Base-by-base conservation (phyloP, 1,284 basidiomycete species). In the Irpex rosettiformis region DNA sequence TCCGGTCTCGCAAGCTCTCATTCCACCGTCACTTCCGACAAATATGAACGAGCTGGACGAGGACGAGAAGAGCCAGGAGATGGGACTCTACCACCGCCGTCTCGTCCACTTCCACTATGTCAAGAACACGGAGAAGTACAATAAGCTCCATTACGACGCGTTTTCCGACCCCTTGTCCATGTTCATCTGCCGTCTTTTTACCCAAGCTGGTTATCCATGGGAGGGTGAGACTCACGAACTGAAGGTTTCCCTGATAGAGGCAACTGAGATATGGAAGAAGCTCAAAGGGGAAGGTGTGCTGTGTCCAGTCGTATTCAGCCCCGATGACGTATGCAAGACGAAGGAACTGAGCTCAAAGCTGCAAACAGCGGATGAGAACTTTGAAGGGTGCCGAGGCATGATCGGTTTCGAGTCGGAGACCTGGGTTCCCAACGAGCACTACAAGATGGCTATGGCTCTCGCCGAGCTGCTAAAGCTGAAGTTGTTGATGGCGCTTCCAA, bases 61-160 rank as follows among this genome's bases (percentile, higher is more conserved):
- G 69, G 2, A 54, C 0, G 37, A 43, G 77, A 52, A 61, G 62
- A 56, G 66, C 59, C 64, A 57, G 67, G 59, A 8, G 11, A 16
- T 37, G 10, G 30, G 30, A 37, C 33, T 37, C 33, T 16, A 37
- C 4, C 3, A 37, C 33, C 11, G 2, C 16, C 77, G 77, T 56
- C 75, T 81, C 62, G 70, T 78, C 66, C 79, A 80, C 57, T 78
- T 69, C 66, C 74, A 79, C 70, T 80, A 80, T 66, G 67, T 70
- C 73, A 69, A 63, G 54, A 71, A 59, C 72, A 81, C 77, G 63
- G 64, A 66, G 70, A 61, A 71, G 70, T 70, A 58, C 74, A 81
- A 80, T 73, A 58, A 67, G 65, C 67, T 65, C 61, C 77, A 77
- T 61, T 60, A 75, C 65, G 66, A 30, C 0, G 74, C 72, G 1